Percentiles rank a stretch among this genome's conserved stretches.
Evolutionary conservation across 305 asterid genomes (phyloP).

Genomic region (Coffea humblotiana): DNA sequence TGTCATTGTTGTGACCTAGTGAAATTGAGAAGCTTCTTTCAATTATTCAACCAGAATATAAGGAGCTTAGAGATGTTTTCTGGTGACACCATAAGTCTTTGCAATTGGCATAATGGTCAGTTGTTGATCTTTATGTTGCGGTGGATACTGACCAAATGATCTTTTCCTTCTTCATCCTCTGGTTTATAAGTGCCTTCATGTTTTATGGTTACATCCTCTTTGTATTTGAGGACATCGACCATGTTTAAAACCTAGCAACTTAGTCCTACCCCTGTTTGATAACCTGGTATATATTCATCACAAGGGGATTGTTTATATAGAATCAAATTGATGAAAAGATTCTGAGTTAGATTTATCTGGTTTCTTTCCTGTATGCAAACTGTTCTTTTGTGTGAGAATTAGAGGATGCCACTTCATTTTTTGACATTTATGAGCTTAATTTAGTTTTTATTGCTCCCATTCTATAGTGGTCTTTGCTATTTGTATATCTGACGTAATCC

Average conservation of each 20-base stretch:
- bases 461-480: not conserved
- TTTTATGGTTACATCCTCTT: not conserved
- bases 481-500: not conserved
- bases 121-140: not conserved
- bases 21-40: not conserved
- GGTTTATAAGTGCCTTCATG: not conserved
- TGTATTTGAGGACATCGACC: too few relatives aligned
- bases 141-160: not conserved
- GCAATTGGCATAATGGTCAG: not conserved
- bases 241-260: not conserved
- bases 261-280: not conserved
- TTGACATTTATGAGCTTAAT: not conserved
- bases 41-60: not conserved
- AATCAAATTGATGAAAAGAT: not conserved
- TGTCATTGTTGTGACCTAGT: not conserved
- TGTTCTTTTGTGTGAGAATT: not conserved
- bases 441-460: not conserved
- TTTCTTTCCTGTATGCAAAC: not conserved
- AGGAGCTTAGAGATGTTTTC: not conserved
- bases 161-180: not conserved
- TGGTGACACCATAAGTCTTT: not conserved
- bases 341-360: not conserved
- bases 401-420: not conserved
- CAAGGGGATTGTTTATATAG: not conserved
- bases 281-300: not conserved